phyloP scores from a whole-genome alignment of 257 asterid genomes.

The Ligustrum vulgare region DNA sequence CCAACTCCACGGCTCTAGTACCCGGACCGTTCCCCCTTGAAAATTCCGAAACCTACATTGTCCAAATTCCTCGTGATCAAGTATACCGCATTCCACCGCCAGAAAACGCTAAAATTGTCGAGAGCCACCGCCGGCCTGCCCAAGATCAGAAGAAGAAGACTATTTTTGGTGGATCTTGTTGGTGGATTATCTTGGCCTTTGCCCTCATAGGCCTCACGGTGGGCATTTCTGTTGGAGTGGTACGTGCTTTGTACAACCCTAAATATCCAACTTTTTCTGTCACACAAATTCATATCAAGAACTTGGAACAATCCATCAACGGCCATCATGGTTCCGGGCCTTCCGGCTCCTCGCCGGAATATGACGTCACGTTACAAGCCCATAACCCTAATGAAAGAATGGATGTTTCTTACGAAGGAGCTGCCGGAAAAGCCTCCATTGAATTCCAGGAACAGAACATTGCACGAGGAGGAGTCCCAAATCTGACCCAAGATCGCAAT shows the following conservation, averaged over 20 bases:
- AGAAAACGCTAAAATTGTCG: conserved; percentile 59
- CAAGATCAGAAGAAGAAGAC: neutral
- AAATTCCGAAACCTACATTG: conserved; percentile 50
- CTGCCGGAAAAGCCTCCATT: conserved; percentile 35
- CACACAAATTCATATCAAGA: conserved; percentile 26
- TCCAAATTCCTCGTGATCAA: conserved; percentile 70
- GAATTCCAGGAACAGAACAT: conserved; percentile 33
- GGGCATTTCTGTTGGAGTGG: neutral
- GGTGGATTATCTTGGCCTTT: conserved; percentile 20
- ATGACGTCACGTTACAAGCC: conserved; percentile 29
- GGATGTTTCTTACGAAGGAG: conserved; percentile 29
- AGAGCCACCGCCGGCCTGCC: conserved; percentile 27
- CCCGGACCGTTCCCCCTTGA: conserved; percentile 5
- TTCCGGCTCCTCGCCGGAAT: conserved; percentile 18
- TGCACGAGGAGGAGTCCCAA: conserved; percentile 39
- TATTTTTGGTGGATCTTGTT: conserved; percentile 18
- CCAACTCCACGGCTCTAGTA: conserved; percentile 3
- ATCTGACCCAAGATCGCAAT: conserved; percentile 5
- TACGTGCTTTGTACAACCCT: conserved; percentile 44
- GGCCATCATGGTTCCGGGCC: neutral
- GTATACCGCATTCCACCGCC: conserved; percentile 83
- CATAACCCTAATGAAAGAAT: conserved; percentile 38
- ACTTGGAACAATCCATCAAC: neutral
- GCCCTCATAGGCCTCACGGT: conserved; percentile 19
- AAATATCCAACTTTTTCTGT: conserved; percentile 45